phyloP scores from a whole-genome alignment of 371 early-diverging fungal species.

The Syncephalastrum monosporum region DNA sequence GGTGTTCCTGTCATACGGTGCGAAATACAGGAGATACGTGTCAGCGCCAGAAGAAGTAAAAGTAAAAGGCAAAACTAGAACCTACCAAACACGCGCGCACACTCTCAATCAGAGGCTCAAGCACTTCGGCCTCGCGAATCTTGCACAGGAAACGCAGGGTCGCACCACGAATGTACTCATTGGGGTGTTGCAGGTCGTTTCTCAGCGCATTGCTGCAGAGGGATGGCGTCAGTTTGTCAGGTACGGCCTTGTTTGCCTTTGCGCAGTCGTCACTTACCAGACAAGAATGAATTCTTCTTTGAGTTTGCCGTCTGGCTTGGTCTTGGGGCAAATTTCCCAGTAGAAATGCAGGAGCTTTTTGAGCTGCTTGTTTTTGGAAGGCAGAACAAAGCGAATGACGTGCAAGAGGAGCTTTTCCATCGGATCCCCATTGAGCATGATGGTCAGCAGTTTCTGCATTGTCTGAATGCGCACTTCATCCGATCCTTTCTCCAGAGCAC shows the following conservation, averaged over 20 bases:
- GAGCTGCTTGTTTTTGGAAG: slow-evolving; percentile 88
- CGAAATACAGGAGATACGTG: neutral
- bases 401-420: slow-evolving; percentile 90
- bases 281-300: slow-evolving; percentile 96
- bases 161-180: slow-evolving; percentile 97
- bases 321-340: slow-evolving; percentile 97
- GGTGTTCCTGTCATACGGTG: slow-evolving; percentile 61
- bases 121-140: slow-evolving; percentile 88
- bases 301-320: slow-evolving; percentile 87
- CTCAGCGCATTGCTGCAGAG: slow-evolving; percentile 87
- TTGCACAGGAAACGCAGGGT: slow-evolving; percentile 96
- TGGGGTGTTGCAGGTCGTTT: slow-evolving; percentile 98
- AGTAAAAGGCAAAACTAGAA: neutral
- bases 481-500: slow-evolving; percentile 85
- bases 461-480: slow-evolving; percentile 92
- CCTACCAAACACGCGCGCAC: slow-evolving; percentile 85
- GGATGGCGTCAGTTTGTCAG: neutral
- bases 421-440: slow-evolving; percentile 93
- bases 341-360: slow-evolving; percentile 95
- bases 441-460: slow-evolving; percentile 87
- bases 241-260: neutral
- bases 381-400: slow-evolving; percentile 95
- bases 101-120: slow-evolving; percentile 93
- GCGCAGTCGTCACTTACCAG: slow-evolving; percentile 57
- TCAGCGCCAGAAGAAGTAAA: neutral